Evolutionary conservation across 805 yeast species (phyloP).

Genomic region (Saccharomyces mikatae): DNA sequence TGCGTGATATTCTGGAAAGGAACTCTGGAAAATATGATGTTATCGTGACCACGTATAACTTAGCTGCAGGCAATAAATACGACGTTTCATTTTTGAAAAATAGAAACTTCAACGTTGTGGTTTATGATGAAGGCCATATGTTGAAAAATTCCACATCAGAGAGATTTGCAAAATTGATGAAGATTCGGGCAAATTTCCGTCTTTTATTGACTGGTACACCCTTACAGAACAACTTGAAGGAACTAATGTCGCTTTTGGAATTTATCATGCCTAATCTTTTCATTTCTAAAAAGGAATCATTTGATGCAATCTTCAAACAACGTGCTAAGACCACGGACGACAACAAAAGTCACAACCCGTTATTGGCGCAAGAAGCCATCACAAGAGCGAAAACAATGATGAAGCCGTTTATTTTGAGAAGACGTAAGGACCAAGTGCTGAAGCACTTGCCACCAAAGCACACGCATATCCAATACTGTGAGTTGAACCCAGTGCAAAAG

Average conservation of each 20-base stretch:
- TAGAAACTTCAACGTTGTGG: constrained; percentile 74
- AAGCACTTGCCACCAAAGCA: constrained; percentile 77
- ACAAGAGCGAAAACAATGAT: constrained; percentile 93
- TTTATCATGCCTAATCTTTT: constrained; percentile 84
- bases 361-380: constrained; percentile 85
- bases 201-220: constrained; percentile 94
- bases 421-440: constrained; percentile 87
- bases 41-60: constrained; percentile 84
- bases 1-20: constrained; percentile 58
- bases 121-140: constrained; percentile 97
- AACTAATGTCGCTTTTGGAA: constrained; percentile 80
- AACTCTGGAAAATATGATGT: constrained; percentile 64
- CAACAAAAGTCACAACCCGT: constrained; percentile 56
- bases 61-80: constrained; percentile 79
- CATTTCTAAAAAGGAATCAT: constrained; percentile 70
- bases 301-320: constrained; percentile 78
- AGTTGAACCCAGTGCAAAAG: constrained; percentile 45
- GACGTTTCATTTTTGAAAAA: constrained; percentile 74
- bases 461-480: constrained; percentile 58
- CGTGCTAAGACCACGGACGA: constrained; percentile 62
- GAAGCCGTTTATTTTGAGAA: constrained; percentile 92
- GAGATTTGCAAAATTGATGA: constrained; percentile 81
- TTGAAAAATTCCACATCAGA: constrained; percentile 83
- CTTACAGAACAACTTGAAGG: constrained; percentile 83
- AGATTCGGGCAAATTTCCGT: constrained; percentile 73